Base-by-base conservation (phyloP, 495 filamentous ascomycete species). In the Daldinia caldariorum region DNA sequence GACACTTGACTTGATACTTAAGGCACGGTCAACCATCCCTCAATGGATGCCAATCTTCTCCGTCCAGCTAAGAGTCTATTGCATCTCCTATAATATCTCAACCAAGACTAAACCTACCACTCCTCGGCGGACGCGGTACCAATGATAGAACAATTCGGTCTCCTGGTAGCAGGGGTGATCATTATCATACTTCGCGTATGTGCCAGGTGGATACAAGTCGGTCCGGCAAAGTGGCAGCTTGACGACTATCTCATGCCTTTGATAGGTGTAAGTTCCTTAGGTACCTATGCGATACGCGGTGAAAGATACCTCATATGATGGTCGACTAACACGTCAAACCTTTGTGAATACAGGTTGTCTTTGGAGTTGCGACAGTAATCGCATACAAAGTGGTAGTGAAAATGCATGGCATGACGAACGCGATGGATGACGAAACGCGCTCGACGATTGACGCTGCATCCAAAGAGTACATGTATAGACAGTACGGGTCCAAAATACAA, bases 201-300 rank as follows among this genome's bases (percentile, higher is more conserved):
- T 10, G 83, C 84, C 7, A 76, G 88, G 73, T 84, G 83, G 75
- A 76, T 70, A 47, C 81, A 81, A 16, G 83, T 84, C n/a, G 87
- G 87, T 3, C 72, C 83, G 7, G 77, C 72, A 51, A 81, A 82
- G 14, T 83, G 86, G 58, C 81, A 84, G 61, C 70, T 81, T 0
- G 88, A 90, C 73, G 88, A 90, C 69, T 89, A 87, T 74, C 67
- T 90, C 9, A 89, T 89, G 86, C 66, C 86, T 14, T 16, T 89
- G n/a, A 83, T 83, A 1, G 82, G 81, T 53, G 87, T 87, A 73
- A 76, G 82, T 62, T 13, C 12, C 26, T 26, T 87, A 73, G 76
- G 82, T 62, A 18, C 12, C 26, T 26, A 26, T 26, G 16, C 20
- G 7, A 47, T 32, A 31, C 63, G 70, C 13, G 76, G 79, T 37